phyloP scores from a whole-genome alignment of 2,329 filamentous ascomycete genomes.

The Fusarium secorum region DNA sequence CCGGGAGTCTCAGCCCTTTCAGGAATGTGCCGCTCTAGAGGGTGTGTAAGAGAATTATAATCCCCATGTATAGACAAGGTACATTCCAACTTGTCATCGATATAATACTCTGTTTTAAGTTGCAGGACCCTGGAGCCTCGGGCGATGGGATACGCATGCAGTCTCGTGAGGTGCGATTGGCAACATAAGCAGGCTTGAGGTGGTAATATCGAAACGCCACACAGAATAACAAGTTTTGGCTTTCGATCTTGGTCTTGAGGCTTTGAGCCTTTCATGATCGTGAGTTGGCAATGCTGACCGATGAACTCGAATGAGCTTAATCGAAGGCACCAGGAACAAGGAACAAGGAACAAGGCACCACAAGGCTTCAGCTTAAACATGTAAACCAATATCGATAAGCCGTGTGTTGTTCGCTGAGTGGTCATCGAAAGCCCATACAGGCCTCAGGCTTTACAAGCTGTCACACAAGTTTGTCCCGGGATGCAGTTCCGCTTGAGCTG shows the following conservation, averaged over 20 bases:
- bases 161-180: neutral
- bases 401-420: constrained; percentile 41
- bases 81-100: constrained; percentile 26
- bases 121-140: constrained; percentile 11
- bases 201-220: constrained; percentile 15
- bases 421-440: constrained; percentile 7
- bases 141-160: constrained; percentile 4
- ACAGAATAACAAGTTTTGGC: constrained; percentile 12
- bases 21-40: constrained; percentile 27
- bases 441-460: constrained; percentile 7
- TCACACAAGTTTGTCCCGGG: constrained; percentile 26
- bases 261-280: neutral
- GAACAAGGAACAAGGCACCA: constrained; percentile 25
- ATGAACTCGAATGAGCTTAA: constrained; percentile 2
- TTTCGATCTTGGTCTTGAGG: neutral
- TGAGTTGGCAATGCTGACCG: constrained; percentile 6
- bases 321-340: constrained; percentile 27
- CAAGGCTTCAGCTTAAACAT: constrained; percentile 24
- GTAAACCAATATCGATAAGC: constrained; percentile 23
- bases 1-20: constrained; percentile 23
- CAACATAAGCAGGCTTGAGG: constrained; percentile 13
- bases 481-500: constrained; percentile 24
- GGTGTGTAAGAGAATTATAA: constrained; percentile 34
- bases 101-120: constrained; percentile 31
- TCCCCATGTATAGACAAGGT: constrained; percentile 20